A percentile compares a stretch with the other conserved stretches of the same genome.
Conservation (phyloP, 2,329 filamentous ascomycete genomes). For the Colletotrichum falcatum region DNA sequence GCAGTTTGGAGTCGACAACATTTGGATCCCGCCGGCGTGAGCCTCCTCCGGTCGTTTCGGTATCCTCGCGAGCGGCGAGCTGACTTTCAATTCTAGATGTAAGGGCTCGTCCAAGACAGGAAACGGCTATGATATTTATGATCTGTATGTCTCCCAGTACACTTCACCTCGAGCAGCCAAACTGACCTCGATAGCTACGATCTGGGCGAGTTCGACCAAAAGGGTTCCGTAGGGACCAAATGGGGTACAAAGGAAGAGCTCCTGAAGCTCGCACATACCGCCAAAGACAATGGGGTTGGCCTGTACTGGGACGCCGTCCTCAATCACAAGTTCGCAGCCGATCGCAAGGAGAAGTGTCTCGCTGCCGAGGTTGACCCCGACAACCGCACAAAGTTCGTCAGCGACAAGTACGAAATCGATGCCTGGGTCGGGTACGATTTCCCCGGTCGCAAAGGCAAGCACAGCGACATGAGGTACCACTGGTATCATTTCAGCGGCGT, state of each 20-base stretch:
- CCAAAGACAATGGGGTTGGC: constrained; percentile 67
- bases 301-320: constrained; percentile 80
- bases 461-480: constrained; percentile 74
- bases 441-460: constrained; percentile 69
- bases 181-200: constrained; percentile 57
- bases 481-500: constrained; percentile 79
- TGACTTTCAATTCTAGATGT: constrained; percentile 54
- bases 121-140: constrained; percentile 79
- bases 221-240: constrained; percentile 73
- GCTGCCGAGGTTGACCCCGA: constrained; percentile 73
- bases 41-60: neutral
- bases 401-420: constrained; percentile 72
- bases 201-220: constrained; percentile 80
- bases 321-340: constrained; percentile 81
- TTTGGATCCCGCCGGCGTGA: constrained; percentile 76
- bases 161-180: neutral
- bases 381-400: constrained; percentile 69
- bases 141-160: constrained; percentile 58
- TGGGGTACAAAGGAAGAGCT: constrained; percentile 77
- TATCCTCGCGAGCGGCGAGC: neutral
- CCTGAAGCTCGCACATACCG: constrained; percentile 62
- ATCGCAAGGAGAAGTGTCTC: constrained; percentile 71
- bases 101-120: constrained; percentile 73
- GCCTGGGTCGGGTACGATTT: constrained; percentile 80
- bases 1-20: constrained; percentile 70